These are phyloP conservation scores for Aureobasidium sp. DNA, from an alignment of 2,329 filamentous ascomycete species.

Conservation along the genomic window DNA sequence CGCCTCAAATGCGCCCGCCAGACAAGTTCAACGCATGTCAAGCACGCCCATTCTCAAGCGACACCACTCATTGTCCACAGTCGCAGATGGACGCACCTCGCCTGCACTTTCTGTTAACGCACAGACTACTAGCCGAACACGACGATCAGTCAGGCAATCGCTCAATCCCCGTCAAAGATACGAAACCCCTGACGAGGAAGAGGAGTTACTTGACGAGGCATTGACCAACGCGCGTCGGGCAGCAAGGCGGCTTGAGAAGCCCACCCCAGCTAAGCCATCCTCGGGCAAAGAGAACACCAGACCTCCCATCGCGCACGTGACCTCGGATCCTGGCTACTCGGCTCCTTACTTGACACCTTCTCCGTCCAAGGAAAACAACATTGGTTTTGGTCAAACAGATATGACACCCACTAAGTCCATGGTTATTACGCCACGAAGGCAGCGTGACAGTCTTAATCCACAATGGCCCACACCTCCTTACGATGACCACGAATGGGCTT, in stretches of 20 bases:
- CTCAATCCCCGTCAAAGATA: conserved; percentile 73
- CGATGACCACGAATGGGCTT: conserved; percentile 87
- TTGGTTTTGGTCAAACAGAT: conserved; percentile 62
- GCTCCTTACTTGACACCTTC: conserved; percentile 64
- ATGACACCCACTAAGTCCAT: conserved; percentile 62
- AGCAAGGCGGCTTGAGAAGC: conserved; percentile 59
- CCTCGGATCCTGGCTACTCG: conserved; percentile 30
- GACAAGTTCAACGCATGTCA: conserved; percentile 24
- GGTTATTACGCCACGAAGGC: conserved; percentile 56
- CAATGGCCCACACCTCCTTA: conserved; percentile 97
- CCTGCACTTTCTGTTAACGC: conserved; percentile 37
- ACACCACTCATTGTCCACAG: conserved; percentile 41
- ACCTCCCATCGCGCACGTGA: conserved; percentile 52
- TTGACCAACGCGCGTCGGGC: conserved; percentile 69
- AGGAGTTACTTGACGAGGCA: conserved; percentile 88
- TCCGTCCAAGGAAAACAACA: conserved; percentile 76
- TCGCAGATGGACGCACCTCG: conserved; percentile 46
- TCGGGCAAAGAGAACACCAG: conserved; percentile 26
- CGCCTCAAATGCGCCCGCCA: conserved; percentile 19
- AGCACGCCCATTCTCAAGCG: conserved; percentile 43
- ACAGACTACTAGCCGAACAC: conserved; percentile 57
- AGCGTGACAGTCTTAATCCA: conserved; percentile 43
- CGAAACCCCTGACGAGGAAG: conserved; percentile 92
- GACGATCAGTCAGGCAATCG: conserved; percentile 65
- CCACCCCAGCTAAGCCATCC: conserved; percentile 12